Conservation (phyloP, 805 yeast genomes). For the Candida succiphila region DNA sequence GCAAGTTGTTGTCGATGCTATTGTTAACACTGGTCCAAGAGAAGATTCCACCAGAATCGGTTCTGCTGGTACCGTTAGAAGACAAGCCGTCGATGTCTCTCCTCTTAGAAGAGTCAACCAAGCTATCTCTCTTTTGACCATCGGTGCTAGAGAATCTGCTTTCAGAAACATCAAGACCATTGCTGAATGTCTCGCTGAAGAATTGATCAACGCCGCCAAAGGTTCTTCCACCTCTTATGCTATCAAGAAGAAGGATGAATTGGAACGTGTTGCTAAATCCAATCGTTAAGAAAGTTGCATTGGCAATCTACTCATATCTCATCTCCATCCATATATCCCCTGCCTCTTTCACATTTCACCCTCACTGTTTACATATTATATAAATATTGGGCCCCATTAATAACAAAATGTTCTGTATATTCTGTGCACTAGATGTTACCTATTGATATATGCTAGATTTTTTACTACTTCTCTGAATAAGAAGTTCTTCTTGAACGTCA, state of each 20-base stretch:
- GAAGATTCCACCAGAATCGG: slow-evolving; percentile 99
- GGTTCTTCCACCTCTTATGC: slow-evolving; percentile 99
- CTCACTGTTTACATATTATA: no score
- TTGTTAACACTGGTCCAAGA: slow-evolving; percentile 99
- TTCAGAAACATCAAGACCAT: slow-evolving; percentile 99
- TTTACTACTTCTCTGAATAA: no score
- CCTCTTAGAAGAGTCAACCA: slow-evolving; percentile 99
- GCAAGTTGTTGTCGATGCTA: slow-evolving; percentile 98
- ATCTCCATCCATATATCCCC: no score
- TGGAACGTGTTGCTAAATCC: slow-evolving; percentile 99
- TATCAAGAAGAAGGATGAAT: slow-evolving; percentile 99
- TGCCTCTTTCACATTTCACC: no score
- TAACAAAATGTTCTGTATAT: no score
- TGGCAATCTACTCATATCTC: no score
- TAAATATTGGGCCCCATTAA: no score
- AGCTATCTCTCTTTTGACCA: slow-evolving; percentile 94
- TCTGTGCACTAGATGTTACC: no score
- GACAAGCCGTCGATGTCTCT: slow-evolving; percentile 99
- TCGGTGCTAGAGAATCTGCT: slow-evolving; percentile 99
- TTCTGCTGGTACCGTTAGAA: slow-evolving; percentile 99
- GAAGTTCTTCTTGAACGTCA: no score
- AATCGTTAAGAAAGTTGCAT: slow-evolving; percentile 95
- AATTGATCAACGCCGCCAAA: slow-evolving; percentile 99
- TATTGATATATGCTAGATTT: no score
- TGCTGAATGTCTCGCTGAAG: slow-evolving; percentile 99